These are phyloP conservation scores for Daldinia caldariorum DNA, from an alignment of 495 filamentous ascomycete genomes.

Conservation along the genomic window DNA sequence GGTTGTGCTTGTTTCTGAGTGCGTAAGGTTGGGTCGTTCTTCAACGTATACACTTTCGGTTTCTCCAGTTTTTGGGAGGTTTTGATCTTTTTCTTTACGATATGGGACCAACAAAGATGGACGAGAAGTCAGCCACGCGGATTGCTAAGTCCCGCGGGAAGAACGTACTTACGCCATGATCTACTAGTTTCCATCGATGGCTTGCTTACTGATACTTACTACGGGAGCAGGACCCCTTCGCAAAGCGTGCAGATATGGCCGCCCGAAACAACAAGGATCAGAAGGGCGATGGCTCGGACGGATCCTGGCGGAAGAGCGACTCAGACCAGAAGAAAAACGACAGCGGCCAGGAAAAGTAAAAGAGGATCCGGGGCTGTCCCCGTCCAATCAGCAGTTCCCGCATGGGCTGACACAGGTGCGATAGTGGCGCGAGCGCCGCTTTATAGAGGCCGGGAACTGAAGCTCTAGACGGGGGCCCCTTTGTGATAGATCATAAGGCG, in stretches of 20 bases:
- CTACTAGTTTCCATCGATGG: background rate
- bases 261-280: constrained; percentile 51
- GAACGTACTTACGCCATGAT: constrained; percentile 38
- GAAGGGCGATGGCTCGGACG: constrained; percentile 30
- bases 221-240: constrained; percentile 53
- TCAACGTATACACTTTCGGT: background rate
- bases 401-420: background rate
- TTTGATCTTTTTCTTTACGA: constrained; percentile 3
- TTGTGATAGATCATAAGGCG: constrained; percentile 32
- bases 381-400: constrained; percentile 9
- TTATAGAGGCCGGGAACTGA: constrained; percentile 14
- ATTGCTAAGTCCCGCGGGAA: constrained; percentile 56
- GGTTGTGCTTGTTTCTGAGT: background rate
- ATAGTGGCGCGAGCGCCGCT: constrained; percentile 4
- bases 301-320: constrained; percentile 18
- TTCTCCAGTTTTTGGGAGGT: background rate
- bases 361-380: background rate
- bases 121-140: constrained; percentile 56
- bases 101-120: constrained; percentile 57
- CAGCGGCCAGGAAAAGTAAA: constrained; percentile 28
- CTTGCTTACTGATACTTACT: constrained; percentile 21
- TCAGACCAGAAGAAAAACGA: constrained; percentile 28
- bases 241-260: constrained; percentile 55
- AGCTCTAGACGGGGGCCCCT: constrained; percentile 18
- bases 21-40: background rate